Evolutionary conservation across 2,329 filamentous ascomycete genomes (phyloP).

Genomic region (Talaromyces sp.): DNA sequence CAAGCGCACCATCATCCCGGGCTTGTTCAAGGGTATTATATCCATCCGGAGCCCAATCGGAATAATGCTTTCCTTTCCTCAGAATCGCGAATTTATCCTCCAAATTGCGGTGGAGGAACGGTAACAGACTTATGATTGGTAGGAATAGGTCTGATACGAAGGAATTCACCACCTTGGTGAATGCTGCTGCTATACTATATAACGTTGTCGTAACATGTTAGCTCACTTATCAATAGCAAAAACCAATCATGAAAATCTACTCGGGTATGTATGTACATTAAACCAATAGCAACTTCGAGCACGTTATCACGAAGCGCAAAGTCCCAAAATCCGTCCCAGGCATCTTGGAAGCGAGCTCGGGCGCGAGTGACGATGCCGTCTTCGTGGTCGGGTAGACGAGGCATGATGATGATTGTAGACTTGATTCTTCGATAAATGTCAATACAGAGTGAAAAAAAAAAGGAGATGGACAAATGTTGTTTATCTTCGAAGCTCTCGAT

Average conservation of each 20-base stretch:
- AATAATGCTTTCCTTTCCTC: slow-evolving; percentile 2
- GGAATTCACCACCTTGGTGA: slow-evolving; percentile 6
- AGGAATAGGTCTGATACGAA: slow-evolving; percentile 5
- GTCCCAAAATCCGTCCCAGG: slow-evolving; percentile 9
- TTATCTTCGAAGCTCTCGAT: neutral
- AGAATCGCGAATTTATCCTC: slow-evolving; percentile 3
- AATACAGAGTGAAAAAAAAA: neutral
- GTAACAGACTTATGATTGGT: slow-evolving; percentile 1
- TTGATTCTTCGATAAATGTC: neutral
- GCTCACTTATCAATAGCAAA: no score
- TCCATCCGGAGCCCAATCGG: neutral
- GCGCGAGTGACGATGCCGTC: neutral
- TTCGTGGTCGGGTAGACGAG: neutral
- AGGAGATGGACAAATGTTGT: neutral
- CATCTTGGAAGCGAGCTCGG: neutral
- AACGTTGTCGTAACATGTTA: neutral
- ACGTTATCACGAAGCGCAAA: slow-evolving; percentile 6
- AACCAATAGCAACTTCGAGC: slow-evolving; percentile 8
- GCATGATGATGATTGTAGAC: neutral
- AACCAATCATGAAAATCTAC: no score
- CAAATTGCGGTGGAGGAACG: neutral
- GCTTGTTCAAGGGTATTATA: slow-evolving; percentile 6
- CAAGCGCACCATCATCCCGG: slow-evolving; percentile 3
- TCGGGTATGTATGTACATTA: slow-evolving; percentile 3
- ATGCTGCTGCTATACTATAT: slow-evolving; percentile 6